Conservation (phyloP, 23 red algal species). For the Porphyridium purpureum region DNA sequence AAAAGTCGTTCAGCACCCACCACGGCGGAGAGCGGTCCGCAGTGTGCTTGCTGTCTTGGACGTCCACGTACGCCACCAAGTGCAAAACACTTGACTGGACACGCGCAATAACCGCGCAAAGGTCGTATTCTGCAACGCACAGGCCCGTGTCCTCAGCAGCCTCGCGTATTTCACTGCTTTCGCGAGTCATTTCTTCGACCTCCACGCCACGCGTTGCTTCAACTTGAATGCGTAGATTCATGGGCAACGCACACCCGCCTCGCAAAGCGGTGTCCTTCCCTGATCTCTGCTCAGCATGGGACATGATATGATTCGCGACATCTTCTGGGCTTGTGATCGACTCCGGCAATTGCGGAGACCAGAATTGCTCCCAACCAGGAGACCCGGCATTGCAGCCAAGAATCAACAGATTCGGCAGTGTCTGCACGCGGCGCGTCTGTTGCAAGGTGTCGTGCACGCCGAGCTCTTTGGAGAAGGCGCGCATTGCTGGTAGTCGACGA, state of each 20-base stretch:
- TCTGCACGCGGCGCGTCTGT: slow-evolving; percentile 28
- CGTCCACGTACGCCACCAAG: slow-evolving; percentile 36
- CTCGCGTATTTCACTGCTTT: no score
- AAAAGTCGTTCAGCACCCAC: slow-evolving; percentile 96
- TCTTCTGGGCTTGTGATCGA: no score
- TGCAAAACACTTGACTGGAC: slow-evolving; percentile 18
- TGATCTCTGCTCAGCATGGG: no score
- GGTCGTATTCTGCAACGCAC: slow-evolving; percentile 31
- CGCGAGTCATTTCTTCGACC: no score
- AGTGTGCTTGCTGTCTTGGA: no score
- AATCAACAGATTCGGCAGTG: slow-evolving; percentile 50
- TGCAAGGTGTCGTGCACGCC: slow-evolving; percentile 46
- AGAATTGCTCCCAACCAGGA: slow-evolving; percentile 18
- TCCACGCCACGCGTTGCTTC: no score
- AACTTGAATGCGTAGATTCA: no score
- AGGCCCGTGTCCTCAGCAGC: slow-evolving; percentile 12
- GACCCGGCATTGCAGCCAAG: slow-evolving; percentile 26
- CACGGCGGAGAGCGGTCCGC: no score
- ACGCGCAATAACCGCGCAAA: slow-evolving; percentile 31
- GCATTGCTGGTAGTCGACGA: slow-evolving; percentile 13
- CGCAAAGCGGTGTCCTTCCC: no score
- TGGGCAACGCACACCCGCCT: no score
- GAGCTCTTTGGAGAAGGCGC: slow-evolving; percentile 43
- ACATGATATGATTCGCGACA: no score
- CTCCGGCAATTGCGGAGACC: neutral